Conservation (phyloP, 139 green algal genomes). For the Coelastrella sp. region DNA sequence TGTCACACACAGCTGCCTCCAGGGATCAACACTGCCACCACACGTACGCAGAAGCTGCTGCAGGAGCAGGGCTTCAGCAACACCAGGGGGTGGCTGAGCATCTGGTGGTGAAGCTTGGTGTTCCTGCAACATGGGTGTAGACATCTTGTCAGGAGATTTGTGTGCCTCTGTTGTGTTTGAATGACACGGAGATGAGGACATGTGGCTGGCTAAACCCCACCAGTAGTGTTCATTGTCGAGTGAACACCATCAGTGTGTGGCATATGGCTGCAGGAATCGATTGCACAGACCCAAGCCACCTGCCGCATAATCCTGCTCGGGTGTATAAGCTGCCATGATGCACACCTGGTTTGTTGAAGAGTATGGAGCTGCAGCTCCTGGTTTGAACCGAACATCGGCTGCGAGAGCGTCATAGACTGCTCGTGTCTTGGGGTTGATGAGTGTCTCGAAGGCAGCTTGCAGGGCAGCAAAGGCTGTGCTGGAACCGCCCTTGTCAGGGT, state of each 20-base stretch:
- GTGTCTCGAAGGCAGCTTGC: slow-evolving; percentile 59
- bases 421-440: slow-evolving; percentile 66
- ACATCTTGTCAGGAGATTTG: no score
- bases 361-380: slow-evolving; percentile 43
- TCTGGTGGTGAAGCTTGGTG: background rate
- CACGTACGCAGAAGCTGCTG: slow-evolving; percentile 74
- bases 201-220: no score
- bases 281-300: no score
- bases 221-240: no score
- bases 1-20: slow-evolving; percentile 82
- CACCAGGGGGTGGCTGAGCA: background rate
- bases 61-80: slow-evolving; percentile 79
- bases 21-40: slow-evolving; percentile 56
- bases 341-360: background rate
- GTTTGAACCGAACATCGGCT: slow-evolving; percentile 72
- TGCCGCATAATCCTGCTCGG: no score
- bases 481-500: slow-evolving; percentile 70
- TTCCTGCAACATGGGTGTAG: background rate
- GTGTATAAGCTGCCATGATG: no score
- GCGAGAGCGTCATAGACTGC: slow-evolving; percentile 79
- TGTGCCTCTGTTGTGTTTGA: no score
- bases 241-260: no score
- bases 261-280: no score
- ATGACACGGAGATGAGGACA: no score
- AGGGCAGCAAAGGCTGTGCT: slow-evolving; percentile 49